These are phyloP conservation scores for Urostyla sp. DNA, from an alignment of 73 alveolate genomes.

Conservation along the genomic window DNA sequence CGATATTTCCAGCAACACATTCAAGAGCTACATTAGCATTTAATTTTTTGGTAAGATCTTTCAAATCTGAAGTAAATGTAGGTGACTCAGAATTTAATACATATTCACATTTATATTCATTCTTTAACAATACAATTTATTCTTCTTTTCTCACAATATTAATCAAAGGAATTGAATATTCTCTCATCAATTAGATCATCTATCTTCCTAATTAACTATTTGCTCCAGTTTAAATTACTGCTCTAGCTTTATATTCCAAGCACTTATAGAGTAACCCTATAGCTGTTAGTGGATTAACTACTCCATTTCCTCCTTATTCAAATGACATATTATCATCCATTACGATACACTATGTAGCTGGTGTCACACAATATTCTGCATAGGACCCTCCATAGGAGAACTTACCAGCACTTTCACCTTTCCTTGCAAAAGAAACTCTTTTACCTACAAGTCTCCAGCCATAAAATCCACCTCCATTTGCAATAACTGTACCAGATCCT, in stretches of 20 bases:
- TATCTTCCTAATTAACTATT: constrained; percentile 77
- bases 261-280: constrained; percentile 68
- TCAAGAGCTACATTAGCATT: constrained; percentile 68
- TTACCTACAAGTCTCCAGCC: constrained; percentile 91
- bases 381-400: constrained; percentile 76
- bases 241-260: constrained; percentile 46
- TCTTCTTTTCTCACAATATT: constrained; percentile 83
- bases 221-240: constrained; percentile 80
- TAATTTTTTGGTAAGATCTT: constrained; percentile 49
- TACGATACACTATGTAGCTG: constrained; percentile 73
- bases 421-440: constrained; percentile 79
- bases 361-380: constrained; percentile 84
- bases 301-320: constrained; percentile 73
- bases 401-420: constrained; percentile 37
- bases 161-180: constrained; percentile 63
- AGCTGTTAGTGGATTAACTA: constrained; percentile 86
- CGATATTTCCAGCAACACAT: constrained; percentile 70
- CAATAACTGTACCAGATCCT: constrained; percentile 87
- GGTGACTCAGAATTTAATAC: constrained; percentile 64
- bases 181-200: constrained; percentile 66
- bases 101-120: constrained; percentile 67
- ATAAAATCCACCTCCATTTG: constrained; percentile 88
- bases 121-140: constrained; percentile 65
- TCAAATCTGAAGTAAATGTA: constrained; percentile 43
- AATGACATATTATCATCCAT: constrained; percentile 60